phyloP scores from a whole-genome alignment of 2,329 filamentous ascomycete genomes.

The Colletotrichum endophyticum region DNA sequence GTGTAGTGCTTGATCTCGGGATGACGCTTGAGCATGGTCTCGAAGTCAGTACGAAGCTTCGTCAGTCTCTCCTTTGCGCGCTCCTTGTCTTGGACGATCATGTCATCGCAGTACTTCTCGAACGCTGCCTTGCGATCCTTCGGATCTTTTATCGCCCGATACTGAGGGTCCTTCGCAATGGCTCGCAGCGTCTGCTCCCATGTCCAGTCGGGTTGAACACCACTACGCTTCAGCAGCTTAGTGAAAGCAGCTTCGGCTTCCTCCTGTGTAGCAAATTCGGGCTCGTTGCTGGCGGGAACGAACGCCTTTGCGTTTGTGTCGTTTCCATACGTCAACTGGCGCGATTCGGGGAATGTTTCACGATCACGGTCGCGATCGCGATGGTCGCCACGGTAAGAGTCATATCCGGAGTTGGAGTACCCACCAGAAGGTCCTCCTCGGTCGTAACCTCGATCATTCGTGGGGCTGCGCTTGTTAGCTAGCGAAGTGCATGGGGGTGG shows the following conservation, averaged over 20 bases:
- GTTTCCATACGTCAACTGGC: constrained; percentile 62
- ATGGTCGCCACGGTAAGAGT: constrained; percentile 41
- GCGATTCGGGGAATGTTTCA: constrained; percentile 55
- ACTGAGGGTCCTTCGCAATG: constrained; percentile 89
- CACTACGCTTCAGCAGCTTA: constrained; percentile 84
- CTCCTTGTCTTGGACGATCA: constrained; percentile 91
- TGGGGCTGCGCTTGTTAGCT: constrained; percentile 30
- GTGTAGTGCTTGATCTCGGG: constrained; percentile 98
- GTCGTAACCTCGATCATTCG: constrained; percentile 42
- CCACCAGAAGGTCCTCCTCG: constrained; percentile 38
- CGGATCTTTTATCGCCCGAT: constrained; percentile 90
- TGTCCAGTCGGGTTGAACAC: constrained; percentile 88
- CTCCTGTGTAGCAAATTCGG: constrained; percentile 79
- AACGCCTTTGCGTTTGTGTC: constrained; percentile 63
- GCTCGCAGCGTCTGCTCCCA: constrained; percentile 90
- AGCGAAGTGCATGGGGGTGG: background rate
- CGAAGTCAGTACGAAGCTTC: constrained; percentile 93
- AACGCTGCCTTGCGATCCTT: constrained; percentile 90
- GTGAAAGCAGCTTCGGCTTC: constrained; percentile 93
- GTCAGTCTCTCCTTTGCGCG: constrained; percentile 90
- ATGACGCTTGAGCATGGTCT: constrained; percentile 93
- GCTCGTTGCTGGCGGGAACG: constrained; percentile 70
- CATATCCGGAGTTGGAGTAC: constrained; percentile 37
- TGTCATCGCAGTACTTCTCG: constrained; percentile 91
- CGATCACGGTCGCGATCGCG: constrained; percentile 33